phyloP scores from a whole-genome alignment of 495 filamentous ascomycete species.

The Podospora comata region DNA sequence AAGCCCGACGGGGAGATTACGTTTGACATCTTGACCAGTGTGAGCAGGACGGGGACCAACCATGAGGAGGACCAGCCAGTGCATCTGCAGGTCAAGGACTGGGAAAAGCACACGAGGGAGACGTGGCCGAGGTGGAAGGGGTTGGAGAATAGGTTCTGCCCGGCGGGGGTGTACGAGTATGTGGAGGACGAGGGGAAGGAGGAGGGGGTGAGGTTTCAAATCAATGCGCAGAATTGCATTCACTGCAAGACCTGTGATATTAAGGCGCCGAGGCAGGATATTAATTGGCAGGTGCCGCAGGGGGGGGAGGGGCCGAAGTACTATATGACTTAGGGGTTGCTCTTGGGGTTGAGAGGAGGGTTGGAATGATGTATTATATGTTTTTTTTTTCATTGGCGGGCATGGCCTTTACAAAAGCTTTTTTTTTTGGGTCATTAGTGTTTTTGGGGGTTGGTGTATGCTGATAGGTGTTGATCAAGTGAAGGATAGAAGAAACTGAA shows the following conservation, averaged over 20 bases:
- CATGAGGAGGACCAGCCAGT: constrained; percentile 99
- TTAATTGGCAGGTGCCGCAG: constrained; percentile 94
- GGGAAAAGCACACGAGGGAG: constrained; percentile 79
- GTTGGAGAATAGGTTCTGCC: constrained; percentile 96
- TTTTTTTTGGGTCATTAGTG: background rate
- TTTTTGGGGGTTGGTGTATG: background rate
- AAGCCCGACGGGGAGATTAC: constrained; percentile 92
- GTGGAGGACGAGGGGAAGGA: constrained; percentile 82
- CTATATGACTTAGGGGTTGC: constrained; percentile 66
- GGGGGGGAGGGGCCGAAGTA: constrained; percentile 98
- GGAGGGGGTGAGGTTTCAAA: constrained; percentile 89
- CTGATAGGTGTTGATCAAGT: background rate
- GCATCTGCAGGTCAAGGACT: constrained; percentile 90
- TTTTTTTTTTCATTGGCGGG: background rate
- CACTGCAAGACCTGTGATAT: constrained; percentile 99
- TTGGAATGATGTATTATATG: background rate
- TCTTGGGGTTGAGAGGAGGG: background rate
- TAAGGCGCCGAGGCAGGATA: constrained; percentile 93
- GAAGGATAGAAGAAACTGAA: background rate
- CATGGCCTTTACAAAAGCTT: background rate
- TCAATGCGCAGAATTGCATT: constrained; percentile 98
- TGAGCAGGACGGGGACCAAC: constrained; percentile 92
- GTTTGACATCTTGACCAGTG: constrained; percentile 94
- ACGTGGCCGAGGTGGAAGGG: constrained; percentile 89
- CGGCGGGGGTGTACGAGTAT: constrained; percentile 98